A percentile compares a stretch with the other conserved stretches of the same genome.
These are phyloP conservation scores for Choiromyces venosus DNA, from an alignment of 495 filamentous ascomycete species.

Conservation along the genomic window DNA sequence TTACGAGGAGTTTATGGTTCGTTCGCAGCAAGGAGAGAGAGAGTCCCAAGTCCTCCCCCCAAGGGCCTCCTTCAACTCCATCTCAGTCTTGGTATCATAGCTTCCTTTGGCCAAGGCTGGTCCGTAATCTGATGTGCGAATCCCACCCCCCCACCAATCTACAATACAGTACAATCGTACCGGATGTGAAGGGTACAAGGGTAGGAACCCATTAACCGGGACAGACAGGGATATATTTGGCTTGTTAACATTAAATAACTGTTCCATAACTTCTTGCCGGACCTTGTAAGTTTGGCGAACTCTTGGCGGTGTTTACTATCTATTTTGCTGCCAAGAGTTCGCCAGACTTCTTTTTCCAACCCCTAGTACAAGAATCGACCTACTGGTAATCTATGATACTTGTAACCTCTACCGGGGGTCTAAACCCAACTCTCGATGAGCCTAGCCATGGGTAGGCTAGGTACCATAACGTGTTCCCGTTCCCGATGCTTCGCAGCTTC, in stretches of 20 bases:
- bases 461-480: neutral
- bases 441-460: neutral
- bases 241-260: too few species aligned
- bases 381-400: too few species aligned
- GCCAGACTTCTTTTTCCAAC: too few species aligned
- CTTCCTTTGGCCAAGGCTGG: neutral
- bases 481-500: constrained; percentile 1
- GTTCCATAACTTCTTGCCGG: too few species aligned
- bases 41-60: too few species aligned
- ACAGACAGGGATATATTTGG: too few species aligned
- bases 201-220: too few species aligned
- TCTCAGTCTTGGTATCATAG: neutral
- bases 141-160: neutral
- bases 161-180: too few species aligned
- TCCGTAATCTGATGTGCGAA: neutral
- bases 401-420: neutral
- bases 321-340: too few species aligned
- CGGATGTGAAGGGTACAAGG: too few species aligned
- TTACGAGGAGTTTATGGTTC: neutral
- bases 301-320: too few species aligned
- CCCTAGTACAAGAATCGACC: neutral
- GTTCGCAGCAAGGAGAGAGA: neutral
- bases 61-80: neutral
- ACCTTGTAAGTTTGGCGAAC: too few species aligned
- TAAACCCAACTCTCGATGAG: neutral